Conservation (phyloP, 1,139 yeast species). For the Scheffersomyces parashehatae region DNA sequence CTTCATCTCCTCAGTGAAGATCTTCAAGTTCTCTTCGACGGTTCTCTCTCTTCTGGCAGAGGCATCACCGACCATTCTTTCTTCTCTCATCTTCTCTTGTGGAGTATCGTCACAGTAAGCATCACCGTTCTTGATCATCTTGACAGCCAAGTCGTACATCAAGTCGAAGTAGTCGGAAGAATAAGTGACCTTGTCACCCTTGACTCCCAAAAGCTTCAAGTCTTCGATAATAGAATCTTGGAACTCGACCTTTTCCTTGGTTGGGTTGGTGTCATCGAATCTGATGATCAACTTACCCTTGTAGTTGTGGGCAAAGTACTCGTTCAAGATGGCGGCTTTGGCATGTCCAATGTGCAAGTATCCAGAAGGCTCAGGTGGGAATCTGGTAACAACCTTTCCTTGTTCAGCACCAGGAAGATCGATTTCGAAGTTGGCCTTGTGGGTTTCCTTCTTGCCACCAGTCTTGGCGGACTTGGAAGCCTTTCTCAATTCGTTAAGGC, state of each 20-base stretch:
- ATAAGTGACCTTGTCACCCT: conserved; percentile 82
- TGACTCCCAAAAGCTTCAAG: conserved; percentile 81
- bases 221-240: conserved; percentile 92
- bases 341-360: conserved; percentile 94
- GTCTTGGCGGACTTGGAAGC: conserved; percentile 54
- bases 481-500: conserved; percentile 74
- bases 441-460: conserved; percentile 72
- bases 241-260: conserved; percentile 90
- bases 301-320: conserved; percentile 91
- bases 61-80: conserved; percentile 95
- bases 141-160: conserved; percentile 82
- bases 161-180: conserved; percentile 90
- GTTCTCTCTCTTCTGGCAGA: conserved; percentile 87
- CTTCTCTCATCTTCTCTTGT: conserved; percentile 92
- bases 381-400: conserved; percentile 95
- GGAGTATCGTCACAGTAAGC: conserved; percentile 98
- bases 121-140: conserved; percentile 88
- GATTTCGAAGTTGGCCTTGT: conserved; percentile 91
- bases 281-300: conserved; percentile 93
- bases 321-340: conserved; percentile 93
- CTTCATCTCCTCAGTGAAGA: conserved; percentile 88
- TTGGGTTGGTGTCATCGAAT: conserved; percentile 96
- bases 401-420: conserved; percentile 86
- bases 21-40: conserved; percentile 82
- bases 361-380: conserved; percentile 93